Conservation (phyloP, 116 monocot genomes). For the Iris pallida region DNA sequence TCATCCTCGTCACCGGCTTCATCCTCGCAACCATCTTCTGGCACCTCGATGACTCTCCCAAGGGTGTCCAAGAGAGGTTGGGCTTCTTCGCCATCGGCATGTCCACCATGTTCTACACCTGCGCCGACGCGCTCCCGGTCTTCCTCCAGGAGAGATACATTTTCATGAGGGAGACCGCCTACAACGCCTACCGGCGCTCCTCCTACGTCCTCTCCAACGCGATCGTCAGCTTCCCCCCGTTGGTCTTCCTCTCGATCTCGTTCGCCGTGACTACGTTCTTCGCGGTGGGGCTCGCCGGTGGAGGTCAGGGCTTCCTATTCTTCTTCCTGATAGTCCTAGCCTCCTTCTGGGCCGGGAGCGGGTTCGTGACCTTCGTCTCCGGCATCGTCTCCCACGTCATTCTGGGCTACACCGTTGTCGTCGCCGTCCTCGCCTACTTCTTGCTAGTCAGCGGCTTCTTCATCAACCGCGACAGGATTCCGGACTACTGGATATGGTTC, state of each 20-base stretch:
- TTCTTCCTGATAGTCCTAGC: conserved; percentile 47
- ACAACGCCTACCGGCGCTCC: conserved; percentile 76
- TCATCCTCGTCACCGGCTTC: conserved; percentile 62
- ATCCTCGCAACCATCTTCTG: conserved; percentile 83
- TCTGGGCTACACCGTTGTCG: conserved; percentile 51
- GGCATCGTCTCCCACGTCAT: conserved; percentile 52
- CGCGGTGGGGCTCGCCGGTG: conserved; percentile 67
- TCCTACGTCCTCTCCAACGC: conserved; percentile 70
- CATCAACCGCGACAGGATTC: conserved; percentile 49
- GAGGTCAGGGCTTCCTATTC: conserved; percentile 42
- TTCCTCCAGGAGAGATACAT: conserved; percentile 82
- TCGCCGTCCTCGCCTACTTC: conserved; percentile 61
- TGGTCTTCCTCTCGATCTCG: conserved; percentile 44
- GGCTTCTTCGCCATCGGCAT: conserved; percentile 84
- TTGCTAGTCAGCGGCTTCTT: conserved; percentile 72
- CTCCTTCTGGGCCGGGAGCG: conserved; percentile 65
- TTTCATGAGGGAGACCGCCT: conserved; percentile 73
- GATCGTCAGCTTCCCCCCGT: conserved; percentile 47
- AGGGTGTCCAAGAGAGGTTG: conserved; percentile 66
- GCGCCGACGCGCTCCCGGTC: conserved; percentile 83
- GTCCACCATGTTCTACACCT: conserved; percentile 92
- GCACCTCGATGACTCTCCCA: conserved; percentile 56
- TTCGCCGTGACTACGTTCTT: conserved; percentile 65
- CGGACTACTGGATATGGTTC: conserved; percentile 77
- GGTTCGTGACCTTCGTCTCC: conserved; percentile 74